Evolutionary conservation across 2,329 filamentous ascomycete genomes (phyloP), one percentile per base, ranked within the genome.

Genomic region (Curvularia hawaiiensis): DNA sequence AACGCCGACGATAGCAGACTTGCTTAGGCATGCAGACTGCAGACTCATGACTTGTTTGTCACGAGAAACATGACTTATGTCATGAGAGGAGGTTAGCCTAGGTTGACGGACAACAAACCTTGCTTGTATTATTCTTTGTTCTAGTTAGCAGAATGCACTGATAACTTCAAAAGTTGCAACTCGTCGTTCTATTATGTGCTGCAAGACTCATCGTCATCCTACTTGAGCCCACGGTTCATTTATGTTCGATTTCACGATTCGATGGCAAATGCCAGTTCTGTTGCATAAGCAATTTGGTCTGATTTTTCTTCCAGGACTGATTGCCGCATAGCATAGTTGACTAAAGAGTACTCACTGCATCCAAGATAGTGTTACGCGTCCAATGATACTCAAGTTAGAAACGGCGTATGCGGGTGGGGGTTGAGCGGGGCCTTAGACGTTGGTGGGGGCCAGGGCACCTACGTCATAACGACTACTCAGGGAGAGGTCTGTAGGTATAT

Each of bases 81-180:
- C 54, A 54, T 58, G 57, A 56, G 59, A 58, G 50, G 52, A 50
- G 48, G 33, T 30, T 41, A 43, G 18, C 18, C 22, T 22, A 26
- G n/a, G 52, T 35, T 53, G 50, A 56, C 60, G 63, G 56, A 40
- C 24, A 26, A 40, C 4, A 59, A 58, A 50, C 55, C 52, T 62
- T 68, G 60, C 71, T 64, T 73, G 69, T 64, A 71, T 53, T 71
- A 71, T 59, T 62, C 57, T 61, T 70, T 64, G 62, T 65, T 68
- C 64, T 66, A 66, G 65, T 67, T 66, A 61, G 54, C 69, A 61
- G 55, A 69, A 70, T 63, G 60, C 61, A 64, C 49, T 57, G 54
- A 57, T 66, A 56, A 59, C 58, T 67, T 66, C 60, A 63, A 40
- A 20, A n/a, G 8, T 22, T 14, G 33, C 33, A 46, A 20, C 22